Base-by-base conservation (phyloP, 164 flowering plant species). In the Cinnamomum micranthum region DNA sequence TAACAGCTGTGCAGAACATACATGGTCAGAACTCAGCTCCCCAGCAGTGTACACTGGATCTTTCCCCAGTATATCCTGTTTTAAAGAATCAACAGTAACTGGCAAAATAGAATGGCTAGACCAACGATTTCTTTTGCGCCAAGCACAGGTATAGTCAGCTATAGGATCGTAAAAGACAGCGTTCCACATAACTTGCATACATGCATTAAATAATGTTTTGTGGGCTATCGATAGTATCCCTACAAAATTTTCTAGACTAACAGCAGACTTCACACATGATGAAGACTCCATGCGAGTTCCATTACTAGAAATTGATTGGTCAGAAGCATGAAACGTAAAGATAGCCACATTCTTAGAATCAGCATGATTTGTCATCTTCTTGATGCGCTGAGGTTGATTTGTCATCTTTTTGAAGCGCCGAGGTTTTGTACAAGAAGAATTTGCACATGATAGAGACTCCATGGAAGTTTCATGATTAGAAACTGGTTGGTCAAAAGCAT, bases 141-240 rank as follows among this genome's bases (percentile, higher is more conserved):
- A 94, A 50, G 82, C 55, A 83, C 80, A 77, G 4, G 85, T 66
- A 82, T 73, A 84, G 13, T 89, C 87, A 17, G 86, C 82, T n/a
- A 94, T 70, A 52, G 84, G 72, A 71, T 92, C 97, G 85, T 87
- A 87, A 77, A 88, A 89, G 70, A 92, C 90, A 79, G 93, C 89
- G 84, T 94, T 92, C 99, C 99, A 96, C 80, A 88, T 51, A 47
- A 89, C 88, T 82, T 88, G 84, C 89, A 88, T 84, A 82, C 90
- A 94, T 59, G 88, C 84, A 76, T 88, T 86, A 82, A 80, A 87
- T 50, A 88, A 74, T 73, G 74, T 68, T 82, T 76, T 80, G 71
- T 82, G 81, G 50, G 85, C 79, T 63, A 52, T 74, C 33, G 77
- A 22, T 78, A 84, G 68, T 50, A 90, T 78, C 58, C 72, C 84